Evolutionary conservation across 805 yeast species (phyloP).

Genomic region (Metschnikowia koreensis): DNA sequence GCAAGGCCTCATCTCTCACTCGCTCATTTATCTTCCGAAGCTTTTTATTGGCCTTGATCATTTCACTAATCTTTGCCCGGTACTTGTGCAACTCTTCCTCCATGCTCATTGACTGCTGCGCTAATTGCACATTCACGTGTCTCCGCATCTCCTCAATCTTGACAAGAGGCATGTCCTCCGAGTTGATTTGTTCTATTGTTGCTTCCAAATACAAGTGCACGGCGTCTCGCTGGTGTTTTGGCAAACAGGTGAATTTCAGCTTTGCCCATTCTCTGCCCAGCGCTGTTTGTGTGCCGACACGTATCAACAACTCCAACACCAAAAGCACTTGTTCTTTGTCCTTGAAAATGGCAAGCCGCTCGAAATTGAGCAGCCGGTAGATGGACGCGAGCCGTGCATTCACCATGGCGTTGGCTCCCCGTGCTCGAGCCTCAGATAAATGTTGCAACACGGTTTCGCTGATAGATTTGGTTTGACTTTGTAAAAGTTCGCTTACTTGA

Average conservation of each 20-base stretch:
- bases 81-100: slow-evolving; percentile 11
- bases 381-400: slow-evolving; percentile 11
- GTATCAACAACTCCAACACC: slow-evolving; percentile 12
- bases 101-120: slow-evolving; percentile 12
- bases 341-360: slow-evolving; percentile 13
- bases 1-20: slow-evolving; percentile 5
- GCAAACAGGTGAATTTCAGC: slow-evolving; percentile 8
- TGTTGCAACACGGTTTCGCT: slow-evolving; percentile 10
- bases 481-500: slow-evolving; percentile 10
- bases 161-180: slow-evolving; percentile 12
- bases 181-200: slow-evolving; percentile 7
- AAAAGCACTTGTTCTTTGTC: slow-evolving; percentile 9
- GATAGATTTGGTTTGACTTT: slow-evolving; percentile 1
- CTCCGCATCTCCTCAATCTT: slow-evolving; percentile 14
- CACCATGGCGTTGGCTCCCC: slow-evolving; percentile 13
- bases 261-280: slow-evolving; percentile 8
- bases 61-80: slow-evolving; percentile 8
- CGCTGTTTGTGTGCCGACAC: slow-evolving; percentile 13
- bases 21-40: slow-evolving; percentile 11
- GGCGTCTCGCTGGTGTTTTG: slow-evolving; percentile 12
- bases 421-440: slow-evolving; percentile 13
- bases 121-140: slow-evolving; percentile 13
- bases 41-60: slow-evolving; percentile 7
- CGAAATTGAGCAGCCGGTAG: slow-evolving; percentile 14
- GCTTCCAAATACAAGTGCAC: slow-evolving; percentile 13